A percentile compares a stretch with the other conserved stretches of the same genome.
Evolutionary conservation across 352 stramenopile species (phyloP).

Genomic region (Hyaloperonospora arabidopsidis): DNA sequence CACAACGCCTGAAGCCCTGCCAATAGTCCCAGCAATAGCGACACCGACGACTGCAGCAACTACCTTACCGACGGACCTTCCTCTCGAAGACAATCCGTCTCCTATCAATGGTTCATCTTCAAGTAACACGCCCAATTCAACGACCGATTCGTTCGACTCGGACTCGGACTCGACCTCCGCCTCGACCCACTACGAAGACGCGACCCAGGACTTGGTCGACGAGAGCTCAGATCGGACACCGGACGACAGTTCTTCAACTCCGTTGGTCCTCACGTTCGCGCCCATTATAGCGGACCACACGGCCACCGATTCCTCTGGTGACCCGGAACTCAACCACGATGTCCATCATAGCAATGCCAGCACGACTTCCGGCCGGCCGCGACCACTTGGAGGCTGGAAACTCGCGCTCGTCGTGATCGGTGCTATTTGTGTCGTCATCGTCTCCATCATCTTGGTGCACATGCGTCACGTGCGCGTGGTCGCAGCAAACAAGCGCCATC

Average conservation of each 20-base stretch:
- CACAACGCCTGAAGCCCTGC: too few species aligned
- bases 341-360: constrained; percentile 8
- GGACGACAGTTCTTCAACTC: constrained; percentile 10
- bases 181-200: neutral
- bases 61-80: neutral
- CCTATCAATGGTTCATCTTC: constrained; percentile 6
- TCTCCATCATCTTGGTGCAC: constrained; percentile 55
- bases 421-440: constrained; percentile 36
- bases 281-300: constrained; percentile 28
- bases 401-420: constrained; percentile 40
- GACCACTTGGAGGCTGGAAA: constrained; percentile 29
- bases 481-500: constrained; percentile 19
- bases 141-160: constrained; percentile 3
- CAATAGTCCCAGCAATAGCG: too few species aligned
- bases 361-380: constrained; percentile 14
- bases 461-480: constrained; percentile 26
- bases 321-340: too few species aligned
- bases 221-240: constrained; percentile 3
- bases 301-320: neutral
- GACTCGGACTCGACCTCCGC: constrained; percentile 4
- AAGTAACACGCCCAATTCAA: constrained; percentile 7
- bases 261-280: constrained; percentile 26
- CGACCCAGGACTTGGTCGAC: constrained; percentile 6
- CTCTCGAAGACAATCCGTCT: neutral
- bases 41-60: too few species aligned